Base-by-base conservation (phyloP, 1,284 basidiomycete species). In the Ganoderma sinense region DNA sequence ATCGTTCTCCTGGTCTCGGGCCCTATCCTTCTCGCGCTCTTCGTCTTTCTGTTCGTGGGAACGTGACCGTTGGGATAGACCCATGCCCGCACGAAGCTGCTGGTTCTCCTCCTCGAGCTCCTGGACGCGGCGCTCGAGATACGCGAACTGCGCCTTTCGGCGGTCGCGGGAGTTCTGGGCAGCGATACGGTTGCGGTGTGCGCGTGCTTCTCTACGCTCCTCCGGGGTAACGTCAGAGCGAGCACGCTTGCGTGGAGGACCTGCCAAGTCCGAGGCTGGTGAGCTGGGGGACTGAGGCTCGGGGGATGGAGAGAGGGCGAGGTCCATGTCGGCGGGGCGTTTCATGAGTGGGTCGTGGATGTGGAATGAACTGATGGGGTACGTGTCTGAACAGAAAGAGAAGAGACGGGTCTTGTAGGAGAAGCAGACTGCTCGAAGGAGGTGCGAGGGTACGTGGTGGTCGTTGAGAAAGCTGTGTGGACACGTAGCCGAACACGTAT, bases 141-240 rank as follows among this genome's bases (percentile, higher is more conserved):
- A 84, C 10, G 83, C 43, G 78, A 90, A 94, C 72, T 95, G 92
- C 31, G 89, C 91, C 79, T 95, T 95, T 68, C 92, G 87, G 73
- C 91, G 86, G 82, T 95, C 93, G 66, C 93, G 90, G 31, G 91
- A 93, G 83, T 94, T 92, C 84, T 94, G 93, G 11, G 93, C 93
- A 13, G 93, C 93, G 79, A 94, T 93, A 66, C 93, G 88, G 80
- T 94, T 94, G 69, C 93, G 88, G 82, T 94, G 92, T 23, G 93
- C 93, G 70, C 93, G 87, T 53, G 93, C 93, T 79, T 94, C 93
- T 77, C 89, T 93, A 78, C 92, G 91, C 77, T 94, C 92, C 73
- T 94, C 93, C 0, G 90, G 82, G 5, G 86, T 84, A 60, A 86
- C 65, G 20, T 88, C 88, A 14, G 89, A 85, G 75, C 92, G 90